Evolutionary conservation across 208 protist species (phyloP), one percentile per base, ranked within the genome.

Genomic region (Phytomonas sp.): DNA sequence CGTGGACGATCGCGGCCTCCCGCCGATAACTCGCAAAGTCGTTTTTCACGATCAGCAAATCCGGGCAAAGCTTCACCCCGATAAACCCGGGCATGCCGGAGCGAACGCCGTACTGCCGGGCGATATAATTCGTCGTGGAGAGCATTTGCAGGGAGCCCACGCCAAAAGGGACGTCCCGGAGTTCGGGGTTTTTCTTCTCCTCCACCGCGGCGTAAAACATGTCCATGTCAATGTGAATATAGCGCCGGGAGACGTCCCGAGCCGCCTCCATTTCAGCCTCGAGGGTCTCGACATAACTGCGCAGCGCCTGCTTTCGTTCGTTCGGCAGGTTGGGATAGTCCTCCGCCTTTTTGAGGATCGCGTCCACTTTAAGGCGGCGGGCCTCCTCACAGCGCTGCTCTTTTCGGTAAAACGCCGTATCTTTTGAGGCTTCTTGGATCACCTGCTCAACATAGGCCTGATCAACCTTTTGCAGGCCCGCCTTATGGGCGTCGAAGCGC

Each of bases 31-130:
- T 76, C 7, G 77, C 70, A 71, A 97, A 94, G 77, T 95, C 79
- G 16, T 74, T 80, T 29, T 80, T 81, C 19, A 97, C 89, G 64
- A 98, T 94, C 40, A 91, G 81, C 26, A 98, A 77, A 16, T 90
- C 77, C 7, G 90, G 92, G 72, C 94, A 98, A 19, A 98, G 82
- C 66, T 90, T 85, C 62, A 78, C 69, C 34, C 83, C 94, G 71
- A 98, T 97, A 79, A 96, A 98, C 29, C 97, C 97, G 0, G 97
- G 95, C 97, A 99, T 99, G 11, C 95, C 97, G 29, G 87, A 89
- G 40, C 97, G 90, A 31, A 99, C 96, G 33, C 97, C 97, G 80
- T 92, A 98, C 79, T 96, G 82, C 29, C 97, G 82, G 16, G 97
- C 97, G 52, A 94, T 87, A 79, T 99, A 99, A 82, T 97, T 98